Base-by-base conservation (phyloP, 2,329 filamentous ascomycete genomes). In the Atkinsonella hypoxylon region DNA sequence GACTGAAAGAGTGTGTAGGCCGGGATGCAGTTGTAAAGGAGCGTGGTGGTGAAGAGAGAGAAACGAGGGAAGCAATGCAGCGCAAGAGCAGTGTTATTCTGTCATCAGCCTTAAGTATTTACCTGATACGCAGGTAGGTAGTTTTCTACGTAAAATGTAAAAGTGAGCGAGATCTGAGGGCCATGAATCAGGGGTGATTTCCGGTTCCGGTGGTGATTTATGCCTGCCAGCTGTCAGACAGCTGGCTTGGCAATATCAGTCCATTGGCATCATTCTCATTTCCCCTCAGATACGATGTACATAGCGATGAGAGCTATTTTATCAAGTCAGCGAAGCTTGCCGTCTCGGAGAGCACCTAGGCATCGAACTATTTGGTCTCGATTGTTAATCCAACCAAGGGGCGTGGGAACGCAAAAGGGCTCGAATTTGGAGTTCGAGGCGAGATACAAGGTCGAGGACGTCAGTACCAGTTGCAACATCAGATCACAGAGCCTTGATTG, bases 211-310 rank as follows among this genome's bases (percentile, higher is more conserved):
- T 30, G n/a, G 13, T 34, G 18, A 43, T 46, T n/a, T 46, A 47
- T 54, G 46, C 39, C 39, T 18, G 45, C 45, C 52, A 52, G 49
- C 45, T 52, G 50, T 48, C 44, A 45, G 42, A 54, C 42, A 49
- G 22, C 41, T 47, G 43, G 31, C 26, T 18, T 32, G 31, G 32
- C 43, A 26, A 44, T 26, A 34, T 41, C 26, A 26, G 26, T 26
- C 26, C 26, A 26, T 26, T 26, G 26, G 8, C 26, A 26, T 26
- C 4, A 8, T 26, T 7, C 8, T 8, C 7, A 26, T 26, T 26
- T 7, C 8, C 26, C 4, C 26, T 26, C 26, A 26, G 26, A 26
- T 26, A 26, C 26, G 2, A 26, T 8, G 26, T 5, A 26, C 26
- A 4, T 8, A 26, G 26, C 26, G 8, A 26, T 26, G 4, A 26